Evolutionary conservation across 169 alveolate genomes (phyloP), one percentile per base, ranked within the genome.

Genomic region (Plasmodium yoelii): DNA sequence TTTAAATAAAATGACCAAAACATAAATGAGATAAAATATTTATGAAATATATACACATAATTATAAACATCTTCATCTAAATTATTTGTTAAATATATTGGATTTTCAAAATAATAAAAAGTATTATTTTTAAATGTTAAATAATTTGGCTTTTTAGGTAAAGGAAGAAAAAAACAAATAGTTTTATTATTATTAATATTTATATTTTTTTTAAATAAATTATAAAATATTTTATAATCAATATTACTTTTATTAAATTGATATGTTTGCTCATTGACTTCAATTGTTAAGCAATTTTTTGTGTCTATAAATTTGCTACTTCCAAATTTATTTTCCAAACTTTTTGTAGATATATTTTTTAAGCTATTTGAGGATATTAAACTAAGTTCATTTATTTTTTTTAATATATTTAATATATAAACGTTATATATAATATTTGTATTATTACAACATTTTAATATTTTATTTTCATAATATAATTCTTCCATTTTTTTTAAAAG

Each of bases 401-500:
- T 75, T 61, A 75, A 13, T 47, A 75, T 44, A 24, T 47, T n/a
- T 47, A 75, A 24, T 9, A 75, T 75, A 49, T 75, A 61, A 61
- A 46, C 47, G 64, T 75, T 75, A 63, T 75, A 68, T 22, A 55
- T 24, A 47, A 10, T 51, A 56, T 75, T 75, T 28, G 22, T 47
- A 34, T 75, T 75, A 19, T 55, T 75, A 56, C 74, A 75, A 42
- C 75, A 75, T 56, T 63, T 75, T 47, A 75, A 13, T 46, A 61
- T 15, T 39, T 67, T 75, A 47, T 51, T 75, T 34, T 75, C 69
- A 71, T 71, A 71, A 63, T 75, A 75, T 39, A 75, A 61, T 63
- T 75, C 88, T 13, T 75, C 75, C 59, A 75, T 75, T 63, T 75
- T 75, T 75, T 60, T 75, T 49, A 75, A 67, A 39, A 75, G 72